phyloP scores from a whole-genome alignment of 2,329 filamentous ascomycete species.

The Diaporthe destruens region DNA sequence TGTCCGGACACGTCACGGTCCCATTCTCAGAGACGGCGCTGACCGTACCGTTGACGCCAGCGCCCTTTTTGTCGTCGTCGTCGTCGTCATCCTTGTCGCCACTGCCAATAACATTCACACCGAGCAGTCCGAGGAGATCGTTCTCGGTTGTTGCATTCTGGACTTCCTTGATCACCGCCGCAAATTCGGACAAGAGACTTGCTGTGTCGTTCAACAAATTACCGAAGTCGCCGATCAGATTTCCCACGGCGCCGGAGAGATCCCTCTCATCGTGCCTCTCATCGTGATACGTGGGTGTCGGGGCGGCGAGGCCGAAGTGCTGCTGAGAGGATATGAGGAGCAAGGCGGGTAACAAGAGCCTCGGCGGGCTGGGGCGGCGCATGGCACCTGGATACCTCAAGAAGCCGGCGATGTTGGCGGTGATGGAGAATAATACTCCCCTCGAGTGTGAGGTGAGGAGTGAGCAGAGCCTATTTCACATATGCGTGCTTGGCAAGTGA shows the following conservation, averaged over 20 bases:
- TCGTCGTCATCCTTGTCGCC: constrained; percentile 4
- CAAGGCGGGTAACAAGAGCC: constrained; percentile 5
- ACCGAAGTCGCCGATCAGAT: constrained; percentile 18
- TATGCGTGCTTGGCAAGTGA: background rate
- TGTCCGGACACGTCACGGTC: constrained; percentile 34
- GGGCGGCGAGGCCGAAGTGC: constrained; percentile 12
- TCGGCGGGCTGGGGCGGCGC: constrained; percentile 10
- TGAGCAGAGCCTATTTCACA: constrained; percentile 14
- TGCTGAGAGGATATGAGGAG: background rate
- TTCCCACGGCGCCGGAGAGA: constrained; percentile 10
- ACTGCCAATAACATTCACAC: constrained; percentile 19
- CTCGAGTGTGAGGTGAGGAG: background rate
- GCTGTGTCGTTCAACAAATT: constrained; percentile 32
- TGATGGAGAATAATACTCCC: background rate
- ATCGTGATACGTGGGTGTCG: background rate
- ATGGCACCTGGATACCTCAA: constrained; percentile 24
- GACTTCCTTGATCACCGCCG: constrained; percentile 27
- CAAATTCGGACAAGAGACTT: constrained; percentile 25
- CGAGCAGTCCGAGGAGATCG: constrained; percentile 33
- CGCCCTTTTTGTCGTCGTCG: background rate
- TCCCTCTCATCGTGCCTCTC: constrained; percentile 35
- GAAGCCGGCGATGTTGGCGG: background rate
- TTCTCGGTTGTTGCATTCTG: constrained; percentile 38
- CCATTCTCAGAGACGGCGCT: constrained; percentile 28
- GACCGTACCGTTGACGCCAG: constrained; percentile 13